Base-by-base conservation (phyloP, 495 filamentous ascomycete species). In the Recurvomyces mirabilis region DNA sequence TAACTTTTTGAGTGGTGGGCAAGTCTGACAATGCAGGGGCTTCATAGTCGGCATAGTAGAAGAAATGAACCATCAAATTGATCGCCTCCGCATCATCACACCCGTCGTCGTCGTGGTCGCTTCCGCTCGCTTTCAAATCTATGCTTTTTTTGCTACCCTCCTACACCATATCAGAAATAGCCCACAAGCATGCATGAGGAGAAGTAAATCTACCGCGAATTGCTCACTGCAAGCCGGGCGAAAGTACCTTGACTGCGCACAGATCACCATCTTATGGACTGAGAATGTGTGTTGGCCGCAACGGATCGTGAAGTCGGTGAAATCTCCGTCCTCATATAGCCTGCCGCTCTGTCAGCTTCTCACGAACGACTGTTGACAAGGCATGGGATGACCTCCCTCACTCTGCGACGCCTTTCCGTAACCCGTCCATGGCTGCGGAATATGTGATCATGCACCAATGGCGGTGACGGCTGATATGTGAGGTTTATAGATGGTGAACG, bases 31-130 rank as follows among this genome's bases (percentile, higher is more conserved):
- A n/a, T 14, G 32, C 12, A 13, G 29, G 11, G 11, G 43, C 32
- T 7, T 4, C 32, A 21, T 51, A 51, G 28, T 51, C 41, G 22
- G 13, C 32, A 13, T 43, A 18, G 41, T 51, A 51, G 24, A 51
- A 24, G 23, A 43, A 51, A 28, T 51, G 23, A 12, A 51, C 15
- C 40, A 44, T 32, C 4, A 44, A 19, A 15, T 34, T 38, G n/a
- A 51, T 25, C 18, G 41, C 47, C 26, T 45, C 40, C 7, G 47
- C 32, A 20, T 44, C 32, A 28, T 51, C 47, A 0, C 14, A 19
- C 10, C 13, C 24, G 7, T 35, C 19, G 7, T 38, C 36, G 36
- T 38, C 20, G 19, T 45, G 30, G 20, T 32, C 42, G 6, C 37
- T 15, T 18, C 32, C 32, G 25, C 14, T 25, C 25, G 34, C 35